Percentiles rank a stretch among this genome's conserved stretches.
phyloP scores from a whole-genome alignment of 73 alveolate genomes.

The Breviolum minutum region DNA sequence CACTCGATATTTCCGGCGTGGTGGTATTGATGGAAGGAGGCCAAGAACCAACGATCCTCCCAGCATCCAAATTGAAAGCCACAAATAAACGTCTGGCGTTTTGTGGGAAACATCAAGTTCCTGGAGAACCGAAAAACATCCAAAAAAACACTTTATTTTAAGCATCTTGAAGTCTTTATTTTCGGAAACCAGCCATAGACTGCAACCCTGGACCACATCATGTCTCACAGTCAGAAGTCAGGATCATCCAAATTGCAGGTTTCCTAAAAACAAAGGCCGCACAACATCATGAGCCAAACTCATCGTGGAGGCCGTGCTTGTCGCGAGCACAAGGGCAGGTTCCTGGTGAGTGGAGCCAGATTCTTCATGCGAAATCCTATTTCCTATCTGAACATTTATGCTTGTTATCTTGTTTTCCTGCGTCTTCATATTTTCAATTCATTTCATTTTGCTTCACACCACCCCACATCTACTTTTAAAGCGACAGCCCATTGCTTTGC shows the following conservation, averaged over 20 bases:
- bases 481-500: no score
- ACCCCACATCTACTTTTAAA: no score
- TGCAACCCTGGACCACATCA: background rate
- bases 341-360: background rate
- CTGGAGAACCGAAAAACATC: no score
- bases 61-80: background rate
- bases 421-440: no score
- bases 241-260: background rate
- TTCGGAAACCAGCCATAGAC: background rate
- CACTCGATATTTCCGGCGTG: conserved; percentile 24
- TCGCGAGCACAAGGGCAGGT: background rate
- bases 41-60: conserved; percentile 37
- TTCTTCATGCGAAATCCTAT: no score
- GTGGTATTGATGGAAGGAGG: conserved; percentile 14
- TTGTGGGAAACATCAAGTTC: background rate
- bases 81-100: background rate
- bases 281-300: conserved; percentile 32
- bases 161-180: background rate
- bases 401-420: no score
- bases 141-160: no score
- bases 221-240: no score
- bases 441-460: no score
- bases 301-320: background rate
- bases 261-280: conserved; percentile 39
- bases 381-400: no score